Base-by-base conservation (phyloP, 805 yeast species). In the Lipomyces lipofer region DNA sequence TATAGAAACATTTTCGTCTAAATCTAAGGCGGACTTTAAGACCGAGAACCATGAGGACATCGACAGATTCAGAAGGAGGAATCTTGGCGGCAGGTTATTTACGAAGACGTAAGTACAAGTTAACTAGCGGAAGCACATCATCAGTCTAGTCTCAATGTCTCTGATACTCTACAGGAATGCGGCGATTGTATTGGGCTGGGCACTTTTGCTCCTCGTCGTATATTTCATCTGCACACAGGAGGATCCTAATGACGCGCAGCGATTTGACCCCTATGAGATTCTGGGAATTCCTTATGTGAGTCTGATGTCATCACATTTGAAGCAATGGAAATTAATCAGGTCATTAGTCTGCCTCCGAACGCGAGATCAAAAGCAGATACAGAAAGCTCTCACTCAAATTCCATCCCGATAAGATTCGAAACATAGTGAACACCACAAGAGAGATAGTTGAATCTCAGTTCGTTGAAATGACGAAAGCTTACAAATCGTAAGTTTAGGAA, bases 351-450 rank as follows among this genome's bases (percentile, higher is more conserved):
- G 82, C 97, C 8, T 66, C 81, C 9, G 96, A 87, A 47, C 82
- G 80, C 65, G 90, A 85, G 51, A 81, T 94, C 71, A 89, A 87
- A 69, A 76, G 87, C 46, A 84, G 84, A 24, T 94, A 88, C 73
- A 83, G 96, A 72, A 88, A 88, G 72, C 78, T 94, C 49, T 88
- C 98, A 2, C 74, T 92, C 64, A 86, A 84, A 66, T 86, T 78
- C 72, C 99, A 94, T 69, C 99, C 99, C 2, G 99, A 94, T 73
- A 94, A 94, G 72, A 74, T 91, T 56, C 78, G 85, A 36, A 80
- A 82, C 59, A 69, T 69, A 12, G 73, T 64, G 40, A 82, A 82
- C 62, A 70, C 83, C 66, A 73, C 83, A 19, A 82, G 78, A 25
- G 80, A 75, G 36, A 88, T 76, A 60, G 78, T 86, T 70, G 97